Percentiles rank a stretch among this genome's conserved stretches.
These are phyloP conservation scores for Candida jianshihensis DNA, from an alignment of 805 yeast species.

Conservation along the genomic window DNA sequence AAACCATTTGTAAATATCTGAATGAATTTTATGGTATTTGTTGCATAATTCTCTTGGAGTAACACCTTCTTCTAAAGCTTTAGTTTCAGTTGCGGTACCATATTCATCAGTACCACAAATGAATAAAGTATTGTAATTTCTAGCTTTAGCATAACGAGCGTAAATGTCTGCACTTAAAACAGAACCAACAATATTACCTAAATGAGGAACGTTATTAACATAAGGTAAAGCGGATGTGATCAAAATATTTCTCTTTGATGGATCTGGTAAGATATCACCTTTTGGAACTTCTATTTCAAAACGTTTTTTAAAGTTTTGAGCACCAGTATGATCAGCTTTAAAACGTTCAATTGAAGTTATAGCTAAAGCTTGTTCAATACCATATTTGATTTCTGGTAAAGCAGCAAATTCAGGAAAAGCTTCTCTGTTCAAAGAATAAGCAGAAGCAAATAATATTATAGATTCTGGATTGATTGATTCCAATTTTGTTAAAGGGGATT, in stretches of 20 bases:
- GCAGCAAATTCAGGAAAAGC: slow-evolving; percentile 22
- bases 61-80: slow-evolving; percentile 89
- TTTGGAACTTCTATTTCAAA: slow-evolving; percentile 20
- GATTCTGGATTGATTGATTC: slow-evolving; percentile 39
- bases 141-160: slow-evolving; percentile 81
- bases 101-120: slow-evolving; percentile 98
- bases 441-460: slow-evolving; percentile 51
- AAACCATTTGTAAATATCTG: slow-evolving; percentile 94
- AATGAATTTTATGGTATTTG: slow-evolving; percentile 81
- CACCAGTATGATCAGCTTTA: slow-evolving; percentile 37
- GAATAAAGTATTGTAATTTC: slow-evolving; percentile 80
- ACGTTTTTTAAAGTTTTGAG: slow-evolving; percentile 21
- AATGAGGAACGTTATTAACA: slow-evolving; percentile 96
- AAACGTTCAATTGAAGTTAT: slow-evolving; percentile 37
- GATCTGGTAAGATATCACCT: slow-evolving; percentile 47
- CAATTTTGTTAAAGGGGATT: slow-evolving; percentile 14
- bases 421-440: slow-evolving; percentile 36
- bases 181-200: slow-evolving; percentile 95
- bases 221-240: slow-evolving; percentile 97
- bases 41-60: slow-evolving; percentile 87
- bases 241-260: slow-evolving; percentile 65
- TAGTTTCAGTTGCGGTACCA: slow-evolving; percentile 99
- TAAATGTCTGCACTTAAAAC: slow-evolving; percentile 92
- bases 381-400: slow-evolving; percentile 34
- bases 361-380: slow-evolving; percentile 38